Evolutionary conservation across 2,329 filamentous ascomycete genomes (phyloP).

Genomic region (Rhinocladiella mackenziei): DNA sequence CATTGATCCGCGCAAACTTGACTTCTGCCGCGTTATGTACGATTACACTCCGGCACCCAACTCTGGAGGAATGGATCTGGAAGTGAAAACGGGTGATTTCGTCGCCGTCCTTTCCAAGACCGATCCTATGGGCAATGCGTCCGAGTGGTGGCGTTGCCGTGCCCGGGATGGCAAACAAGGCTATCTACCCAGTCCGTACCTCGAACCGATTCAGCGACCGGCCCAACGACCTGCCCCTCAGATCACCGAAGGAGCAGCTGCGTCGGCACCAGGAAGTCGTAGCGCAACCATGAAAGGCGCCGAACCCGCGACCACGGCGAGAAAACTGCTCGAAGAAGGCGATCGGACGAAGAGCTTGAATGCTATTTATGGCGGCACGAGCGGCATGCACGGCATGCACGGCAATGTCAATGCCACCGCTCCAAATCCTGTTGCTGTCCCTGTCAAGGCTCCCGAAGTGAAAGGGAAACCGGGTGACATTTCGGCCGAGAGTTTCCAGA

Average conservation of each 20-base stretch:
- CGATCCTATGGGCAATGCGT: slow-evolving; percentile 85
- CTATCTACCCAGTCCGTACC: slow-evolving; percentile 85
- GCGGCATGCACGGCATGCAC: slow-evolving; percentile 23
- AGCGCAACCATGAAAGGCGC: slow-evolving; percentile 52
- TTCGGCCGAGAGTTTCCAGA: slow-evolving; percentile 66
- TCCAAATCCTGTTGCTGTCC: background rate
- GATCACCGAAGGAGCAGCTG: slow-evolving; percentile 35
- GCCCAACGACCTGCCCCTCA: slow-evolving; percentile 38
- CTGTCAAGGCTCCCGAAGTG: slow-evolving; percentile 43
- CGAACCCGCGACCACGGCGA: slow-evolving; percentile 9
- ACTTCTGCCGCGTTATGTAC: slow-evolving; percentile 92
- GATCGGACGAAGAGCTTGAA: slow-evolving; percentile 34
- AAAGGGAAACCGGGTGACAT: slow-evolving; percentile 62
- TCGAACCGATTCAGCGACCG: slow-evolving; percentile 67
- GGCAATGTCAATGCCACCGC: slow-evolving; percentile 1
- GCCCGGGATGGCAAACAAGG: slow-evolving; percentile 85
- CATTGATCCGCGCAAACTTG: slow-evolving; percentile 83
- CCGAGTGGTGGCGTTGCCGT: slow-evolving; percentile 96
- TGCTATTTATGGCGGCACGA: slow-evolving; percentile 20
- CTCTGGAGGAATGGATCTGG: slow-evolving; percentile 71
- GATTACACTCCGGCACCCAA: slow-evolving; percentile 80
- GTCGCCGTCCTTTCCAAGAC: slow-evolving; percentile 90
- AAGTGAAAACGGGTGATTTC: slow-evolving; percentile 90
- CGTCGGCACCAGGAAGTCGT: slow-evolving; percentile 44
- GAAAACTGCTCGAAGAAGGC: slow-evolving; percentile 23